Evolutionary conservation across 2,329 filamentous ascomycete species (phyloP), one percentile per base, ranked within the genome.

Genomic region (Arthrobotrys entomopaga): DNA sequence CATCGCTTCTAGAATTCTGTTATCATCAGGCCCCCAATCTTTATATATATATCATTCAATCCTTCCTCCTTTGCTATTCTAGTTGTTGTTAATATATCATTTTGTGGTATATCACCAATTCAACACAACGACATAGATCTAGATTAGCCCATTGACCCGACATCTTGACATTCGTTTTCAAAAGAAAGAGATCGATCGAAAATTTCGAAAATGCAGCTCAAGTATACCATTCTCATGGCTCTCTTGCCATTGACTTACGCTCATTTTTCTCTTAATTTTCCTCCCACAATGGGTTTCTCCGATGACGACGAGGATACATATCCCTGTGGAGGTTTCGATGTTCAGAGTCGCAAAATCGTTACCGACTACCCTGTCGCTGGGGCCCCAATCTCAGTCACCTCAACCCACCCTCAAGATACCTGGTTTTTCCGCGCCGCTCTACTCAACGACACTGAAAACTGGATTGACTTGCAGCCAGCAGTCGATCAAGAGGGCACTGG

Each of bases 391-490:
- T 54, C 65, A 22, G 15, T 75, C 16, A 70, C 59, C n/a, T 69
- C 71, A 16, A 75, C 71, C 5, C 71, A 75, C 22, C 71, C 71
- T 29, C 22, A 57, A 15, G 54, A 54, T 24, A 60, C 53, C 3
- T 75, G 65, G 64, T 69, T 69, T 46, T 75, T 65, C 54, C 48
- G 71, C 11, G 71, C 59, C 7, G 71, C 60, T 0, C 26, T 70
- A 0, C n/a, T 75, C 11, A 70, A 69, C 19, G 71, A 75, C 53
- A 65, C 65, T 5, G 59, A 75, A 19, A 65, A 60, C n/a, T 75
- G 65, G 65, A 38, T 69, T 6, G 59, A 64, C 34, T 24, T 75
- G 10, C 38, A 24, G 4, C 61, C 24, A 2, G 26, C 71, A 1
- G 52, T 75, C 22, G 19, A 24, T 6, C 71, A 75, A 19, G 19